Evolutionary conservation across 2,329 filamentous ascomycete species (phyloP).

Genomic region (Nemania abortiva): DNA sequence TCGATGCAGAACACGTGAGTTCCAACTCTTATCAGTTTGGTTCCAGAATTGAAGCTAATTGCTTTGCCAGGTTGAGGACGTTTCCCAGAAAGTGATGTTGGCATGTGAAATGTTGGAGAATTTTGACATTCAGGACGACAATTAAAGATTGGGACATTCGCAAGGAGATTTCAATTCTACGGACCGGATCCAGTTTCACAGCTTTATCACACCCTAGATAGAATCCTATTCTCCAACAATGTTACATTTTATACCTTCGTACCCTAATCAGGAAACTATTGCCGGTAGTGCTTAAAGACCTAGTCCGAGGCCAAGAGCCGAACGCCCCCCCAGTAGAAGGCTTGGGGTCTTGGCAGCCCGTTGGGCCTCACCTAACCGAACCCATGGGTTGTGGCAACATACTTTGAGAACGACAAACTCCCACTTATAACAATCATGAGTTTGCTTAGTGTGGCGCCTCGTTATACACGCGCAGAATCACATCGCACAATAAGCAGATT

Average conservation of each 20-base stretch:
- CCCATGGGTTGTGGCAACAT: too few relatives aligned
- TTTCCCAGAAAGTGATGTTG: constrained; percentile 27
- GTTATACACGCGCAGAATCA: background rate
- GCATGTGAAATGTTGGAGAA: constrained; percentile 25
- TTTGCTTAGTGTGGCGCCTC: background rate
- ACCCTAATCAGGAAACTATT: too few relatives aligned
- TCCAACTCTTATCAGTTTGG: background rate
- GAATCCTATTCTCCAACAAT: too few relatives aligned
- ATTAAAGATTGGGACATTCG: background rate
- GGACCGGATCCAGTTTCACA: background rate
- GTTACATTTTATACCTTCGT: too few relatives aligned
- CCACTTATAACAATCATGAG: too few relatives aligned
- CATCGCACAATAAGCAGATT: background rate
- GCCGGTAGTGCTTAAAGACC: too few relatives aligned
- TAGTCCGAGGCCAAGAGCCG: too few relatives aligned
- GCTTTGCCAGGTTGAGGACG: constrained; percentile 23
- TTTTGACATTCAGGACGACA: background rate
- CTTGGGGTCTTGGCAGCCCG: too few relatives aligned
- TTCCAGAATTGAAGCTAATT: constrained; percentile 1
- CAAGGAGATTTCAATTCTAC: background rate
- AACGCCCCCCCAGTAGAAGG: too few relatives aligned
- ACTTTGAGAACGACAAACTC: too few relatives aligned
- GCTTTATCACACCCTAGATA: background rate
- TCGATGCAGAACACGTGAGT: constrained; percentile 41
- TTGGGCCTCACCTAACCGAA: too few relatives aligned